phyloP scores from a whole-genome alignment of 1,284 basidiomycete genomes.

The Spongiforma sp. region DNA sequence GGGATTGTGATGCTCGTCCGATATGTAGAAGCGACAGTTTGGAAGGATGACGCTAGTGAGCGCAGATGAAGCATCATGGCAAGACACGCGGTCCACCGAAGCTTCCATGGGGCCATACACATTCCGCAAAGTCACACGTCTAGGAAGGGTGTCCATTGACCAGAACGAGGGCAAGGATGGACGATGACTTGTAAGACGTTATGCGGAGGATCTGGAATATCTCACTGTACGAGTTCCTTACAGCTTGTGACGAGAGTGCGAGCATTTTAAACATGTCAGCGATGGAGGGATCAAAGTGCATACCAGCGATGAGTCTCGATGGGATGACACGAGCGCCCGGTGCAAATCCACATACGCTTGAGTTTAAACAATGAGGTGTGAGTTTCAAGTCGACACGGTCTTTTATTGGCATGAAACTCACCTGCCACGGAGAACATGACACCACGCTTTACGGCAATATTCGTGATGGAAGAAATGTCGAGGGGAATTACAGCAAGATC shows the following conservation, averaged over 20 bases:
- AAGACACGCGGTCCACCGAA: conserved; percentile 37
- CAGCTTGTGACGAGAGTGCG: conserved; percentile 34
- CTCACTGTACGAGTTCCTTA: conserved; percentile 38
- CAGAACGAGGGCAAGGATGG: conserved; percentile 34
- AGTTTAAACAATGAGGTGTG: no score
- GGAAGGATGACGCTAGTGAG: conserved; percentile 34
- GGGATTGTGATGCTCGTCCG: conserved; percentile 37
- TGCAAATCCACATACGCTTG: conserved; percentile 29
- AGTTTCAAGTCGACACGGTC: no score
- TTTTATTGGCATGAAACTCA: no score
- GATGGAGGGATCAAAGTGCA: conserved; percentile 39
- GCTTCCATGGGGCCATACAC: conserved; percentile 43
- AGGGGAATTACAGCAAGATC: no score
- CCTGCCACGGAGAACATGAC: no score
- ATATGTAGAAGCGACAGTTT: conserved; percentile 38
- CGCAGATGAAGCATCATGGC: conserved; percentile 26
- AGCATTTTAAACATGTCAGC: conserved; percentile 34
- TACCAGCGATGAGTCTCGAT: conserved; percentile 34
- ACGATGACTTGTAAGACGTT: no score
- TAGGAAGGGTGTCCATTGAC: conserved; percentile 30
- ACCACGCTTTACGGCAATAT: no score
- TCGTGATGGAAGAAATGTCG: no score
- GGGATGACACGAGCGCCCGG: conserved; percentile 32
- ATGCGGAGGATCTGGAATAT: conserved; percentile 37
- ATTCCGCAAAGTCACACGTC: conserved; percentile 34